Evolutionary conservation across 2,329 filamentous ascomycete species (phyloP).

Genomic region (Epichloe sp.): DNA sequence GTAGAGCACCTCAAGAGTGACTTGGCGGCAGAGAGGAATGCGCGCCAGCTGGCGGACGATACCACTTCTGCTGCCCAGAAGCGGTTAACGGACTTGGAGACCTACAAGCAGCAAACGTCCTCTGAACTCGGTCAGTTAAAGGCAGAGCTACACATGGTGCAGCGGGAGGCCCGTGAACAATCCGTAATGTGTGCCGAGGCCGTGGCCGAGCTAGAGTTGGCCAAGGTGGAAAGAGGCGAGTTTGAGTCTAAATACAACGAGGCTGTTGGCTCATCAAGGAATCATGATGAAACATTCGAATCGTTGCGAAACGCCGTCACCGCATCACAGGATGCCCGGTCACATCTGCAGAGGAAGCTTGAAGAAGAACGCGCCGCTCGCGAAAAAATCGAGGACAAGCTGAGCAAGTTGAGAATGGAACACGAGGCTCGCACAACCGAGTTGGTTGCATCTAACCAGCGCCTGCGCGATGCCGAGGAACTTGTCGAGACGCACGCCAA

Average conservation of each 20-base stretch:
- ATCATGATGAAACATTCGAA: slow-evolving; percentile 57
- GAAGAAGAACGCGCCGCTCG: slow-evolving; percentile 69
- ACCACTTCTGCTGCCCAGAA: slow-evolving; percentile 71
- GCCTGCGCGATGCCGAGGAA: slow-evolving; percentile 75
- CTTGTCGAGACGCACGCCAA: slow-evolving; percentile 74
- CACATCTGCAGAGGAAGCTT: slow-evolving; percentile 65
- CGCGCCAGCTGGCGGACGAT: slow-evolving; percentile 77
- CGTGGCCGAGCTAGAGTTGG: slow-evolving; percentile 56
- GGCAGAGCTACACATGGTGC: slow-evolving; percentile 68
- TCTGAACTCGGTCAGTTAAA: slow-evolving; percentile 77
- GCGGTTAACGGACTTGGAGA: slow-evolving; percentile 72
- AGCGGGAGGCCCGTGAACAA: slow-evolving; percentile 69
- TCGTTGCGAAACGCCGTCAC: slow-evolving; percentile 66
- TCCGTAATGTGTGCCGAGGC: slow-evolving; percentile 67
- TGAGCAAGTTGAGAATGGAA: slow-evolving; percentile 65
- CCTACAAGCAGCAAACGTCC: slow-evolving; percentile 69
- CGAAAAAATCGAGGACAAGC: slow-evolving; percentile 62
- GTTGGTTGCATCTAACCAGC: slow-evolving; percentile 58
- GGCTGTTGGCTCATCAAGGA: slow-evolving; percentile 51
- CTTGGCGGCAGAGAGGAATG: slow-evolving; percentile 66
- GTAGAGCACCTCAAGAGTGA: slow-evolving; percentile 58
- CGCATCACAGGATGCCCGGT: slow-evolving; percentile 65
- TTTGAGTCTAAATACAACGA: slow-evolving; percentile 56
- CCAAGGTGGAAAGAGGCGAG: slow-evolving; percentile 80
- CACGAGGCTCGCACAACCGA: slow-evolving; percentile 72